Base-by-base conservation (phyloP, 2,329 filamentous ascomycete species). In the Fusarium sambucinum region DNA sequence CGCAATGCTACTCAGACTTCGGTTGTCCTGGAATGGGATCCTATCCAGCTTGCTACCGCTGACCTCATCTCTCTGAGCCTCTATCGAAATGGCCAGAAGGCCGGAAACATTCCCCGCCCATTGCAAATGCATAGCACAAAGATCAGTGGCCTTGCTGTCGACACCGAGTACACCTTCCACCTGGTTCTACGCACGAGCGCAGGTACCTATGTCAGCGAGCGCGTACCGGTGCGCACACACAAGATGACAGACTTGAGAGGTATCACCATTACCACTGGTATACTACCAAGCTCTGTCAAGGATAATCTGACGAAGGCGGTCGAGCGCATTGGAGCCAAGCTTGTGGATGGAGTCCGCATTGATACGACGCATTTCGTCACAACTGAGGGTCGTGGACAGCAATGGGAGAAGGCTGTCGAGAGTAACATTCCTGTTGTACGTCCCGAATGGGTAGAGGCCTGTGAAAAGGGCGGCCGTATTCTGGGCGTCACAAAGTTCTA, bases 311-410 rank as follows among this genome's bases (percentile, higher is more conserved):
- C 86, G 46, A 85, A 85, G 45, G 93, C 94, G 2, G 88, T 97
- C 35, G 90, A 96, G 75, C 87, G 93, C 71, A 97, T 99, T 73
- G 96, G 96, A 48, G 96, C 93, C 64, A 97, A 96, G 84, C 85
- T 98, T 68, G 92, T 93, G 59, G 95, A 97, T 73, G 87, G 87
- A 14, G 94, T 98, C 52, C 88, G 95, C 74, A 98, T 99, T 76
- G 96, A 99, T 78, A 99, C 96, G 1, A 99, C 96, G 17, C 96
- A 99, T 80, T 99, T 99, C 78, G 93, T 99, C 62, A 98, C 95
- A 68, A 97, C 93, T 12, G 96, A 99, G 78, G 94, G 94, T 30
- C 85, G 94, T 57, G 96, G 96, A 32, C 86, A 92, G 51, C 87
- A 91, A 14, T 99, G 96, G 96, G 96, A 99, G 81, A 96, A 96